Evolutionary conservation across 1,139 yeast genomes (phyloP).

Genomic region (Scheffersomyces parashehatae): DNA sequence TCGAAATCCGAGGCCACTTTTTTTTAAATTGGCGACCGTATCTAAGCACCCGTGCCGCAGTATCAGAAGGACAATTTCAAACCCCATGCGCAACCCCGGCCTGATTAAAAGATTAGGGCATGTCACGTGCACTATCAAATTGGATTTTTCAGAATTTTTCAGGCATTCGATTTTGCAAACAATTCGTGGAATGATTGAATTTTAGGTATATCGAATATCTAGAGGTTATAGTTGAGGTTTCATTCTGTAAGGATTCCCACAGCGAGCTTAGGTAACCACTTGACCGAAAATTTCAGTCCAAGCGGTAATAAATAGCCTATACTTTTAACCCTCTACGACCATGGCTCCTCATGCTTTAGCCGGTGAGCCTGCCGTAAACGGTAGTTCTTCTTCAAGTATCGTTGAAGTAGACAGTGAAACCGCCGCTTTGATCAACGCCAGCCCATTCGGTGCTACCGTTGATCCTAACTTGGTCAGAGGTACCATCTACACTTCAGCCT

Average conservation of each 20-base stretch:
- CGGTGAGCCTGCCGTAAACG: background rate
- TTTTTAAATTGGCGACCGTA: too few relatives aligned
- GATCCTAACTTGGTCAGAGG: slow-evolving; percentile 57
- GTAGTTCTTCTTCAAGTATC: background rate
- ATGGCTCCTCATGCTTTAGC: slow-evolving; percentile 13
- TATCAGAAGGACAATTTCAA: too few relatives aligned
- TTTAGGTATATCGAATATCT: too few relatives aligned
- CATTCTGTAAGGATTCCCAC: too few relatives aligned
- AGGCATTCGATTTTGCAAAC: background rate
- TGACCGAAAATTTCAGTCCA: background rate
- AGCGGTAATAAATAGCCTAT: background rate
- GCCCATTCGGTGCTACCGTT: slow-evolving; percentile 60
- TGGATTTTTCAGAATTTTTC: background rate
- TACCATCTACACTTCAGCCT: slow-evolving; percentile 60
- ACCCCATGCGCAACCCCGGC: too few relatives aligned
- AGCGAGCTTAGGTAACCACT: too few relatives aligned
- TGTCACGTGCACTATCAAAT: background rate
- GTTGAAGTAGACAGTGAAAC: background rate
- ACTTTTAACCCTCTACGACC: background rate
- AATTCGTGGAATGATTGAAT: too few relatives aligned
- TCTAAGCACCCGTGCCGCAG: too few relatives aligned
- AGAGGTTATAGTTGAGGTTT: too few relatives aligned
- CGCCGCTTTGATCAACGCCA: slow-evolving; percentile 16
- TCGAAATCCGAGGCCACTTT: too few relatives aligned
- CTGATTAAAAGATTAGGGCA: background rate